These are phyloP conservation scores for Hypoxylon intermedium DNA, from an alignment of 495 filamentous ascomycete genomes.

Conservation along the genomic window DNA sequence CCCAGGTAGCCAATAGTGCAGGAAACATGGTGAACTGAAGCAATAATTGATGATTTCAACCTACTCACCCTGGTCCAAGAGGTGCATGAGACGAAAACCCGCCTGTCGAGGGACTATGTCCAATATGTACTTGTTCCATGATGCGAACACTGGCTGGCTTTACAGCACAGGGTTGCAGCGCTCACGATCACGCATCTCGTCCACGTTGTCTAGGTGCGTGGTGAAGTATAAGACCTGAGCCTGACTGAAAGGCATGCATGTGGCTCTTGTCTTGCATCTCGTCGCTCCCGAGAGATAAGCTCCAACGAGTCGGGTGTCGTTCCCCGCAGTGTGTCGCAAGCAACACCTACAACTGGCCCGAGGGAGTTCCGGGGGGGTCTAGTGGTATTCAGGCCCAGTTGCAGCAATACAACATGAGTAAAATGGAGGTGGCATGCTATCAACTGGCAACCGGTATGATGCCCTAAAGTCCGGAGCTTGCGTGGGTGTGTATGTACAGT, in stretches of 20 bases:
- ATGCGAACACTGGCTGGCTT: background rate
- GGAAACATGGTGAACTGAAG: too few relatives aligned
- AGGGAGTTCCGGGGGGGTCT: background rate
- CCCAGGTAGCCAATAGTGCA: too few relatives aligned
- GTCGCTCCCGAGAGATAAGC: conserved; percentile 9
- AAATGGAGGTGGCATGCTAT: too few relatives aligned
- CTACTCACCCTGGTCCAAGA: conserved; percentile 17
- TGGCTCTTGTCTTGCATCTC: background rate
- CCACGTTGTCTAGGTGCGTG: conserved; percentile 4
- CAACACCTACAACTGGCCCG: conserved; percentile 14
- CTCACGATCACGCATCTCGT: conserved; percentile 17
- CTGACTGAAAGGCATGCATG: background rate
- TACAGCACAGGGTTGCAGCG: conserved; percentile 22
- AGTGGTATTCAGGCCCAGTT: too few relatives aligned
- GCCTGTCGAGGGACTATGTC: conserved; percentile 15
- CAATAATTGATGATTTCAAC: conserved; percentile 1
- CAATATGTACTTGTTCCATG: conserved; percentile 43
- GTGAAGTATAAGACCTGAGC: background rate
- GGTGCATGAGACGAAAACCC: conserved; percentile 1
- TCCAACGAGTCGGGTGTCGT: conserved; percentile 24
- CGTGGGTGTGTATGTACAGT: too few relatives aligned
- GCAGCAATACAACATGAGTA: conserved; percentile 20
- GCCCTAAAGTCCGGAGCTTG: too few relatives aligned
- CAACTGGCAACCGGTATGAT: too few relatives aligned
- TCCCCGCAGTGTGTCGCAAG: conserved; percentile 26